Conservation (phyloP, 495 filamentous ascomycete species). For the Aspergillus avenaceus region DNA sequence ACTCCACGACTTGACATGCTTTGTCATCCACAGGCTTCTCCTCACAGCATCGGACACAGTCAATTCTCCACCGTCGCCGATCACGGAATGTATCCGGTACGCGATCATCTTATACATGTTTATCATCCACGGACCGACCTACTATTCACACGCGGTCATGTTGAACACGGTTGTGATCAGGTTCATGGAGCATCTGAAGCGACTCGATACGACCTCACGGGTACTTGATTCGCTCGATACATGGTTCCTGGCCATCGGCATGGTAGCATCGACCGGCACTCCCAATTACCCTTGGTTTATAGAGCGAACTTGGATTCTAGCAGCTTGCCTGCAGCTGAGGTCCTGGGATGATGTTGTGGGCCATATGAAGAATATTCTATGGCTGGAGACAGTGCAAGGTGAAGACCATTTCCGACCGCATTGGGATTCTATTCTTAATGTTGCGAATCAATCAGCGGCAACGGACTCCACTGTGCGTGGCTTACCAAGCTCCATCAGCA, state of each 20-base stretch:
- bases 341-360: conserved; percentile 21
- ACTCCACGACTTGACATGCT: conserved; percentile 49
- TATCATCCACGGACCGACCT: conserved; percentile 45
- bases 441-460: too few relatives aligned
- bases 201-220: conserved; percentile 9
- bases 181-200: conserved; percentile 24
- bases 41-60: conserved; percentile 16
- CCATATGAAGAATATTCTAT: conserved; percentile 29
- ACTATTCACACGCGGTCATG: conserved; percentile 44
- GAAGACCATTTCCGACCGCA: conserved; percentile 24
- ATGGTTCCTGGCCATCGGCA: conserved; percentile 38
- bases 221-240: conserved; percentile 21
- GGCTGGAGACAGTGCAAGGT: conserved; percentile 22
- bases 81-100: conserved; percentile 43
- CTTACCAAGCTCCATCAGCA: too few relatives aligned
- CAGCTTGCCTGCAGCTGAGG: conserved; percentile 14
- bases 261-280: conserved; percentile 32
- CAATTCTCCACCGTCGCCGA: conserved; percentile 11
- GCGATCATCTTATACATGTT: conserved; percentile 47
- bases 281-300: conserved; percentile 27
- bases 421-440: conserved; percentile 20
- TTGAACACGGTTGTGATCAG: conserved; percentile 26
- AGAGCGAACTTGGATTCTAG: conserved; percentile 8
- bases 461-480: too few relatives aligned
- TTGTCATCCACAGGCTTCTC: conserved; percentile 44